Evolutionary conservation across 208 protist genomes (phyloP).

Genomic region (Leishmania aethiopica): DNA sequence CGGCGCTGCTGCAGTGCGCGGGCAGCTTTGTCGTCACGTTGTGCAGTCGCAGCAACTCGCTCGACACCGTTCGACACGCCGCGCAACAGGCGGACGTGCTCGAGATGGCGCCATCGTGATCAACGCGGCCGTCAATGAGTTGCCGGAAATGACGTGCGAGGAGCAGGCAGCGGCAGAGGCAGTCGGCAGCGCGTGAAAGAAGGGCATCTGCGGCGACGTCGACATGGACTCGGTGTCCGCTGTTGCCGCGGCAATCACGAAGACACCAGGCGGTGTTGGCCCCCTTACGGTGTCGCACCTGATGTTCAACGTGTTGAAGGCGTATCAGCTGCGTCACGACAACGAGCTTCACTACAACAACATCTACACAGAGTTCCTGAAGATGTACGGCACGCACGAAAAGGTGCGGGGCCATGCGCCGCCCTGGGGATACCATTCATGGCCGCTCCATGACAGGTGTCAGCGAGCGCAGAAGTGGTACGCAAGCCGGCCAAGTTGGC

Average conservation of each 20-base stretch:
- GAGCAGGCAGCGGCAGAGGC: not conserved
- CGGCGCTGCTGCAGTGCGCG: conserved; percentile 80
- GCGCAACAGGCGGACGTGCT: conserved; percentile 84
- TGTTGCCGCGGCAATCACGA: conserved; percentile 88
- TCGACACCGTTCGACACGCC: conserved; percentile 58
- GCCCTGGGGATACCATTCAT: not conserved
- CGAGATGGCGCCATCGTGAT: conserved; percentile 95
- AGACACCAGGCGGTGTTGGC: conserved; percentile 96
- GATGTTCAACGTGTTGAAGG: conserved; percentile 90
- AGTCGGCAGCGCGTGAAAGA: not conserved
- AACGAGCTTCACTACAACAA: conserved; percentile 45
- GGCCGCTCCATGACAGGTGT: not conserved
- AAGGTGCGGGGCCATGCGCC: conserved; percentile 20
- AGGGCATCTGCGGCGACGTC: conserved; percentile 68
- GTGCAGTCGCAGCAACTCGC: conserved; percentile 85
- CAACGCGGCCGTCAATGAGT: conserved; percentile 96
- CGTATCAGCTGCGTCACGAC: conserved; percentile 42
- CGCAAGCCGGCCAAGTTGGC: too few species aligned
- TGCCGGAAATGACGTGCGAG: not conserved
- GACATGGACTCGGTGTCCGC: conserved; percentile 78
- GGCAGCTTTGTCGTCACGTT: conserved; percentile 91
- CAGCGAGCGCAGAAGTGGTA: not conserved
- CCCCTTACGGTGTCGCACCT: conserved; percentile 95
- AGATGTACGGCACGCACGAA: conserved; percentile 42
- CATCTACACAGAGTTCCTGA: conserved; percentile 51